Base-by-base conservation (phyloP, 225 moss, liverwort and hornwort species). In the Sphagnum contortum region DNA sequence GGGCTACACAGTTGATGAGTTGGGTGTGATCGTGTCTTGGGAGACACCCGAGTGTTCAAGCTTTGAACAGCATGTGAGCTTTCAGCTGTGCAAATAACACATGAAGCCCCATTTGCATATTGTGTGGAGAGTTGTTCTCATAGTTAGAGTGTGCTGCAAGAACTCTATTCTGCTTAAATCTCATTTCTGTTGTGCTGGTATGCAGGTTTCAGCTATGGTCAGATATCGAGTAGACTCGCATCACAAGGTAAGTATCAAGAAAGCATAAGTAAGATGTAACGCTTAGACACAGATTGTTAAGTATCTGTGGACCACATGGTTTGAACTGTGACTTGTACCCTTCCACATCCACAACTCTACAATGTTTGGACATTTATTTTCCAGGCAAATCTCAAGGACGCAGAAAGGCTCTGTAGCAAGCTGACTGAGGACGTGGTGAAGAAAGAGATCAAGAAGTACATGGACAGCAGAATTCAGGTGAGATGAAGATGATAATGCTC, bases 351-450 rank as follows among this genome's bases (percentile, higher is more conserved):
- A 11, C 47, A 4, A 8, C 61, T 61, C 3, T 61, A 47, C 4
- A 49, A 12, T 50, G 48, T 12, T 2, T 64, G 48, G 50, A 12
- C 10, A 7, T 47, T 4, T 50, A 5, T 64, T 51, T 14, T 50
- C 13, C 69, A 76, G 80, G 70, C 73, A 65, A 67, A 76, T 62
- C 61, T 69, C 2, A 80, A 73, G 71, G 80, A 80, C 58, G 29
- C 74, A 61, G 73, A 80, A 59, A 76, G 70, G 70, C 76, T 80
- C 66, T 80, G 80, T 59, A 76, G 70, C 71, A 80, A 80, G 71
- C 68, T 80, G 65, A 68, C 80, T 44, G 73, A 80, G 68, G 80
- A 76, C 9, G 80, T 80, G 53, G 74, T 74, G 65, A 70, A 76
- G 48, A 80, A 80, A 62, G 80, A 80, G 68, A 74, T 80, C 14